phyloP scores from a whole-genome alignment of 23 red algal species.

The Gracilaria domingensis region DNA sequence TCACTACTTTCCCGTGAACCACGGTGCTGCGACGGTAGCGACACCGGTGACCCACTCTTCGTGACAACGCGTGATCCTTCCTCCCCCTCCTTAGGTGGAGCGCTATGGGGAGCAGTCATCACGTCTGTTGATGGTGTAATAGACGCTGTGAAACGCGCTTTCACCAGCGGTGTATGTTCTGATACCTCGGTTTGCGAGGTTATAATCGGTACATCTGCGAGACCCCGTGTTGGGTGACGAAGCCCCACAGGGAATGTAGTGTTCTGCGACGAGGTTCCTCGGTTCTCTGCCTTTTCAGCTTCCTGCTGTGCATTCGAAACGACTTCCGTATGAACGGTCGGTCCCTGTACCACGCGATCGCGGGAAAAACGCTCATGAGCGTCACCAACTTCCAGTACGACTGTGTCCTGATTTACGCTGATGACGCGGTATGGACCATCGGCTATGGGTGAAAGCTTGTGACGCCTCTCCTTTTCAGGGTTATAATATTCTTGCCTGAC shows the following conservation, averaged over 20 bases:
- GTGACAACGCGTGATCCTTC: not conserved
- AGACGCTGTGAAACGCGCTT: not conserved
- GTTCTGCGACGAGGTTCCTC: too few species aligned
- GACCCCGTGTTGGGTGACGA: too few species aligned
- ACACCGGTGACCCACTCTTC: not conserved
- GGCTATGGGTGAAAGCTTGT: conserved; percentile 27
- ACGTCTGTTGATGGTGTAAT: not conserved
- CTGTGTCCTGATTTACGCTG: conserved; percentile 13
- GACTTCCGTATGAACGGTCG: not conserved
- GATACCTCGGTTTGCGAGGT: not conserved
- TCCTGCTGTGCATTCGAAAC: not conserved
- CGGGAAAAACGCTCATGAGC: conserved; percentile 7
- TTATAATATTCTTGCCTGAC: conserved; percentile 20
- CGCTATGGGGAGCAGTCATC: not conserved
- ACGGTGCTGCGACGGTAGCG: not conserved
- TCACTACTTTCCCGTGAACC: too few species aligned
- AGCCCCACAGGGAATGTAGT: too few species aligned
- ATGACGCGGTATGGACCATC: conserved; percentile 19
- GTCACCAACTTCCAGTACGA: not conserved
- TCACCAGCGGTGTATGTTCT: not conserved
- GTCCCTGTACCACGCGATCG: conserved; percentile 13
- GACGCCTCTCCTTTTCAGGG: not conserved
- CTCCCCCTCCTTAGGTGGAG: not conserved
- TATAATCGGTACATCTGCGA: too few species aligned
- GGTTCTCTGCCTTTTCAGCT: too few species aligned